A percentile compares a stretch with the other conserved stretches of the same genome.
Evolutionary conservation across 2,329 filamentous ascomycete species (phyloP).

Genomic region (Xylariaceae sp.): DNA sequence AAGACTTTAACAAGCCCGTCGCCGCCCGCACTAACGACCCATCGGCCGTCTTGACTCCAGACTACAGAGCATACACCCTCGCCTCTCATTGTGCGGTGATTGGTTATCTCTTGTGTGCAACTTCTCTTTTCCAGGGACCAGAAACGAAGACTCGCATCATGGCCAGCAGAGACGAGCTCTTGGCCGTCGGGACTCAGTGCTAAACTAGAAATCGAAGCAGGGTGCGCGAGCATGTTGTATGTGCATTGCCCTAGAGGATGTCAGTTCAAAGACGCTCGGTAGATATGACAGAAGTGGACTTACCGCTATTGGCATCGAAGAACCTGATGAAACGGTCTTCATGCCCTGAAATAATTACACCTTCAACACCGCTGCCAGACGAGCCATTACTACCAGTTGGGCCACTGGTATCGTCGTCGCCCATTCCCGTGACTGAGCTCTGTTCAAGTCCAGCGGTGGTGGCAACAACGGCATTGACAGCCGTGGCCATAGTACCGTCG

Average conservation of each 20-base stretch:
- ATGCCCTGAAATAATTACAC: conserved; percentile 92
- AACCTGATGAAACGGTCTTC: conserved; percentile 95
- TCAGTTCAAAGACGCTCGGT: not conserved
- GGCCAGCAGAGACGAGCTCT: conserved; percentile 91
- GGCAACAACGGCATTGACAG: conserved; percentile 87
- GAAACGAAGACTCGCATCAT: conserved; percentile 92
- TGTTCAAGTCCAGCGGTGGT: conserved; percentile 81
- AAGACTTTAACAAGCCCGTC: conserved; percentile 96
- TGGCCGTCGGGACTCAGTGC: conserved; percentile 89
- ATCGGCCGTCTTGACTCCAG: conserved; percentile 92
- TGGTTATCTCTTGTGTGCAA: conserved; percentile 93
- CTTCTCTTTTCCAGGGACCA: conserved; percentile 95
- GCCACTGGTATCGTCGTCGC: conserved; percentile 72
- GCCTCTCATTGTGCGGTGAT: conserved; percentile 88
- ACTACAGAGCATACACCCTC: conserved; percentile 92
- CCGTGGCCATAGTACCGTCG: conserved; percentile 72
- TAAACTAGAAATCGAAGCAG: conserved; percentile 85
- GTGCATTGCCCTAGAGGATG: conserved; percentile 83
- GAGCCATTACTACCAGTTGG: conserved; percentile 68
- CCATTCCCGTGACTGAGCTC: conserved; percentile 51
- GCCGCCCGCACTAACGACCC: conserved; percentile 90
- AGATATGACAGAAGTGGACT: conserved; percentile 34
- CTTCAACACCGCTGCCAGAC: conserved; percentile 77
- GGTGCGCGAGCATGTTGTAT: conserved; percentile 97
- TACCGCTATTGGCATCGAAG: conserved; percentile 98